Evolutionary conservation across 768 basidiomycete species (phyloP), one percentile per base, ranked within the genome.

Genomic region (Termitomyces sp.): DNA sequence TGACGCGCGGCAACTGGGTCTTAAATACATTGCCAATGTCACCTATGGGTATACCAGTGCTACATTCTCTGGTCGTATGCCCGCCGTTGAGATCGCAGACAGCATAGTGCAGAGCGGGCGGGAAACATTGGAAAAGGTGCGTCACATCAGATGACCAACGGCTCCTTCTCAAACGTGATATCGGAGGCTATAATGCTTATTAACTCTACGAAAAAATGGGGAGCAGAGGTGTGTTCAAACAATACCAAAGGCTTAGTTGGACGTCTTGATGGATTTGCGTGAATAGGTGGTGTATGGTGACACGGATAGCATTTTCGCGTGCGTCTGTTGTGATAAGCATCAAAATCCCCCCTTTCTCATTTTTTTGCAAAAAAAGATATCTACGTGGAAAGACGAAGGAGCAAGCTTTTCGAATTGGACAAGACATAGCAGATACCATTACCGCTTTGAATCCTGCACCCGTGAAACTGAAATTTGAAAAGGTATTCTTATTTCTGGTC

Each of bases 21-120:
- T 99, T 46, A 98, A 99, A 71, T 95, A 88, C 61, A 95, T 99
- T 45, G 83, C 90, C 37, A 93, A 98, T 65, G 89, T 91, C 40
- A 98, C 93, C 0, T 98, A 99, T 63, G 96, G 97, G 0, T 98
- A 99, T 66, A 98, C 96, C 0, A 80, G 89, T 57, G 97, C 97
- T 2, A 88, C 90, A 1, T 97, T 85, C 65, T 98, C 95, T 15
- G 97, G 97, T 2, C 78, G 97, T 46, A 98, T 99, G 97, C 97
- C 97, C 22, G 93, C 91, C 10, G 95, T 98, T 19, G 95, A 98
- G 68, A 93, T 99, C 40, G 97, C 97, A 0, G 97, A 99, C 64
- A 93, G 93, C 54, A 98, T 98, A 62, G 96, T 99, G 0, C 94
- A 98, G 71, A 95, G 84, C 42, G 96, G 97, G 5, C 79, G 97